phyloP scores from a whole-genome alignment of 148 eudicot species.

The Persicaria tinctoria region DNA sequence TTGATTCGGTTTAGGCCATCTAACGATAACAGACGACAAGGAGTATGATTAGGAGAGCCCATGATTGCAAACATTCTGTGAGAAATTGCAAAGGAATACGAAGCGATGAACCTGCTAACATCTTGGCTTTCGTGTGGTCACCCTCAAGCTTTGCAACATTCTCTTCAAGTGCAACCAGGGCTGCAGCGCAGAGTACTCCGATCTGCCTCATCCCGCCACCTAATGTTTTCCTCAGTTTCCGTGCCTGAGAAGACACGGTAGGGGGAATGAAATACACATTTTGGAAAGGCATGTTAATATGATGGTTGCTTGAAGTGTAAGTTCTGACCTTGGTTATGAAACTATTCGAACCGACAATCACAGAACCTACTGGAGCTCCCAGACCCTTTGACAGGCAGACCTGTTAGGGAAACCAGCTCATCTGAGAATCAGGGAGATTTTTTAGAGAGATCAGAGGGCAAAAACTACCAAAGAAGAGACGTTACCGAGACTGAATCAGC shows the following conservation, averaged over 20 bases:
- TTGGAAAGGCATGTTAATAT: no score
- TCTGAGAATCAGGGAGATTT: neutral
- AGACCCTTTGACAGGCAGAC: conserved; percentile 90
- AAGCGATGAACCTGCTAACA: conserved; percentile 54
- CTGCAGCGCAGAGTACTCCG: conserved; percentile 87
- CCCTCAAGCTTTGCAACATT: conserved; percentile 57
- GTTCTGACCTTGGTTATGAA: conserved; percentile 55
- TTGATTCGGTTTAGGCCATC: conserved; percentile 67
- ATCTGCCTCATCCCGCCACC: conserved; percentile 98
- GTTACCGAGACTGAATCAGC: conserved; percentile 93
- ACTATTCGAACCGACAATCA: conserved; percentile 74
- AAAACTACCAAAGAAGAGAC: conserved; percentile 4
- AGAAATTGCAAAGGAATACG: neutral
- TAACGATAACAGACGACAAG: conserved; percentile 17
- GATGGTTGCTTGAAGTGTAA: no score
- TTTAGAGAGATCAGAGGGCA: neutral
- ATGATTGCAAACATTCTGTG: neutral
- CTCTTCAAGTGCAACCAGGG: conserved; percentile 68
- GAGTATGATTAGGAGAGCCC: neutral
- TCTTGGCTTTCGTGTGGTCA: conserved; percentile 79
- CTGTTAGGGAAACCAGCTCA: conserved; percentile 21
- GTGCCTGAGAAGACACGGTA: conserved; percentile 37
- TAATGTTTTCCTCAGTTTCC: conserved; percentile 70
- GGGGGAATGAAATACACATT: neutral
- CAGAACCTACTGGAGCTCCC: conserved; percentile 88